Conservation (phyloP, 164 flowering plant genomes). For the Echeveria elegans region DNA sequence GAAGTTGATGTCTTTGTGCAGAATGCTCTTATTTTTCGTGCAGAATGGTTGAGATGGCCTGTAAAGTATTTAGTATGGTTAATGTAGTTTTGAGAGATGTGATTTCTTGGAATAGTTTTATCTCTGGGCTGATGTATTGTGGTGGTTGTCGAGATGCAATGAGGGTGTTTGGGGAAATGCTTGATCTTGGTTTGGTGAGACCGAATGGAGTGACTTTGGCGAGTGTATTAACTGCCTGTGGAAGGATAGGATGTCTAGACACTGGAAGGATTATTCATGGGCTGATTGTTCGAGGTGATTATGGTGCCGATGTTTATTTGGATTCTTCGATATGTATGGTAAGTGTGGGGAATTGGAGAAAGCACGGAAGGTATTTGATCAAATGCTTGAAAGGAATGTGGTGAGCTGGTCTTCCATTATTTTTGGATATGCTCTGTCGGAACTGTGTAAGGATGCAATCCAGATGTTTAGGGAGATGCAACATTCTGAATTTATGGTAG, state of each 20-base stretch:
- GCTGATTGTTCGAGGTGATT: background rate
- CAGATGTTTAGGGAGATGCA: background rate
- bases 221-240: background rate
- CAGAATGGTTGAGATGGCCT: background rate
- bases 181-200: background rate
- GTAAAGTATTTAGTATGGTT: background rate
- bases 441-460: background rate
- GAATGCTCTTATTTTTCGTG: slow-evolving; percentile 6
- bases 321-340: background rate
- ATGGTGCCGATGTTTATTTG: slow-evolving; percentile 1
- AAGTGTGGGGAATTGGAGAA: slow-evolving; percentile 1
- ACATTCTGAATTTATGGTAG: background rate
- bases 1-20: slow-evolving; percentile 4
- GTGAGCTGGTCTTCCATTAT: slow-evolving; percentile 3
- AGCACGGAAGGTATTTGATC: background rate
- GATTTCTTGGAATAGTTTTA: background rate
- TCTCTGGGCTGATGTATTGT: slow-evolving; percentile 2
- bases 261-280: background rate
- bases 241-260: background rate
- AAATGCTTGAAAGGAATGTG: slow-evolving; percentile 3
- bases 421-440: background rate
- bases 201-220: background rate
- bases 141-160: background rate
- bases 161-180: slow-evolving; percentile 5
- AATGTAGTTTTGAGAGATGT: background rate